Base-by-base conservation (phyloP, 2,329 filamentous ascomycete genomes). In the Ambrosiella xylebori region DNA sequence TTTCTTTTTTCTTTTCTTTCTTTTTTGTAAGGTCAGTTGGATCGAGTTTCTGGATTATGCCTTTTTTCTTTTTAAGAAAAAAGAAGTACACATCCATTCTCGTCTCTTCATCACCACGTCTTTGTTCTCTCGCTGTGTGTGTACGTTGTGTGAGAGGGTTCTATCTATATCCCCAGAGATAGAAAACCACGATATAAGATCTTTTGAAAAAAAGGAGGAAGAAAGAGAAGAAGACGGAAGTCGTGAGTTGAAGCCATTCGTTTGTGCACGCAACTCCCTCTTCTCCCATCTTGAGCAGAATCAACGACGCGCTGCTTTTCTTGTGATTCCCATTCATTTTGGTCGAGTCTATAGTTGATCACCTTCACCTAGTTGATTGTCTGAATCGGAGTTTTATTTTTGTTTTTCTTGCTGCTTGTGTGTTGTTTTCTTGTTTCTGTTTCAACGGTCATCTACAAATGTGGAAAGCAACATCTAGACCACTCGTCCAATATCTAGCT, bases 1-100 rank as follows among this genome's bases (percentile, higher is more conserved):
- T 40, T 53, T 47, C 35, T 17, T 47, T 51, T 45, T 54, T 40
- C 37, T 39, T 38, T 4, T 53, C 41, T 44, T 44, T 36, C n/a
- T 7, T 39, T 51, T 35, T 50, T 44, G 37, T 27, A 49, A 39
- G 17, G 15, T 50, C 35, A 47, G 52, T 62, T 61, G 19, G 47
- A 19, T 57, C 57, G 57, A 59, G 61, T 59, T 27, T 57, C 12
- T 37, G 44, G 11, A 36, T 17, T 57, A 39, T 57, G 38, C 36
- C 40, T 54, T 27, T 5, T 27, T 27, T 27, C 4, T 5, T 27
- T 27, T 27, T 27, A 3, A 2, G 1, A 1, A 27, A 27, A 27
- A 27, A 27, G 27, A 27, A 27, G 3, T 27, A 27, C 27, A 4
- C 27, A 27, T 27, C 27, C 27, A 27, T 27, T 27, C 27, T 27